These are phyloP conservation scores for Erodium maritimum DNA, from an alignment of 345 rosid genomes.

Conservation along the genomic window DNA sequence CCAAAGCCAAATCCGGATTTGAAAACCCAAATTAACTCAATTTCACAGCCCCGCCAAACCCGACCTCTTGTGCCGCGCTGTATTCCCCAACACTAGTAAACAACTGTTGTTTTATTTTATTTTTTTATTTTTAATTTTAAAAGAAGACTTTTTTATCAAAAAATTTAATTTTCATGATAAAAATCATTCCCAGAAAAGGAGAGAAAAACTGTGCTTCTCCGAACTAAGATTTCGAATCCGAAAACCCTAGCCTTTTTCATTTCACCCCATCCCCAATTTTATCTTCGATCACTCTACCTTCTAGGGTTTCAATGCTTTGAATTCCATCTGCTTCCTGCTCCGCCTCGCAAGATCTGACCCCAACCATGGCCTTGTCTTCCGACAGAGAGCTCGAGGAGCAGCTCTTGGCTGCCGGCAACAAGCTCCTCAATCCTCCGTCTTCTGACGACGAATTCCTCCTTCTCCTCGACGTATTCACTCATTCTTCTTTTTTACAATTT, in stretches of 20 bases:
- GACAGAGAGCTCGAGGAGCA: constrained; percentile 56
- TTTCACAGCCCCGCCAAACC: constrained; percentile 8
- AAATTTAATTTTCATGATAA: too few relatives aligned
- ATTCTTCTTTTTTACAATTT: not conserved
- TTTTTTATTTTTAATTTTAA: too few relatives aligned
- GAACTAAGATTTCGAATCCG: too few relatives aligned
- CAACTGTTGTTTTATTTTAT: too few relatives aligned
- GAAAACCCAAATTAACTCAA: constrained; percentile 8
- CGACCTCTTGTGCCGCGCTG: not conserved
- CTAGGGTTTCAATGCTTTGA: not conserved
- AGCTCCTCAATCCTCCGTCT: constrained; percentile 58
- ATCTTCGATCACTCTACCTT: too few relatives aligned
- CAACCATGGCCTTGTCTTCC: constrained; percentile 15
- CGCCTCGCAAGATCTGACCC: not conserved
- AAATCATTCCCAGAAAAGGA: not conserved
- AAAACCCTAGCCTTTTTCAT: too few relatives aligned
- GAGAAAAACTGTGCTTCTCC: too few relatives aligned
- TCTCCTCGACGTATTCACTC: constrained; percentile 66
- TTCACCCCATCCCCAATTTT: too few relatives aligned
- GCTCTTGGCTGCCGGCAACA: constrained; percentile 63
- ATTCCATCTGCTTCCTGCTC: not conserved
- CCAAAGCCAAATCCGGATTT: constrained; percentile 5
- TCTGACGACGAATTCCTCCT: constrained; percentile 61
- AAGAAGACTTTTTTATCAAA: too few relatives aligned
- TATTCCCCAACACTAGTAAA: not conserved